Conservation (phyloP, 2,329 filamentous ascomycete genomes). For the Ceratocystis lukuohia region DNA sequence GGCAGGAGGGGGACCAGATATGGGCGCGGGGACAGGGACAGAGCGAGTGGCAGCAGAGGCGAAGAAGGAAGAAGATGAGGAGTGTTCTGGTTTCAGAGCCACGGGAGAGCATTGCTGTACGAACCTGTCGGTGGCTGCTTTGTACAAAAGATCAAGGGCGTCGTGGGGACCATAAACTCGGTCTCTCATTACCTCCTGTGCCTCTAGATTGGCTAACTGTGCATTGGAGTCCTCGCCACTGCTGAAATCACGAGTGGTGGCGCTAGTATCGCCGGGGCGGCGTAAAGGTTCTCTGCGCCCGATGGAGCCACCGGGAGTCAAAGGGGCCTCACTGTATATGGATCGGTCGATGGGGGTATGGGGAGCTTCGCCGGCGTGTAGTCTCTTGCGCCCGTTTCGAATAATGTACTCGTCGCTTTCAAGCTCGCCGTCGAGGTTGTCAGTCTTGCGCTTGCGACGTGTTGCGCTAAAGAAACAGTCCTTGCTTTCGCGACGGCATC, state of each 20-base stretch:
- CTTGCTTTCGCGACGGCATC: constrained; percentile 88
- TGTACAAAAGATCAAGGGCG: constrained; percentile 79
- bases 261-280: constrained; percentile 37
- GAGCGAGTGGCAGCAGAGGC: not conserved
- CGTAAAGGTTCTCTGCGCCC: constrained; percentile 53
- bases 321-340: constrained; percentile 41
- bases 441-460: constrained; percentile 74
- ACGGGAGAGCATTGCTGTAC: constrained; percentile 23
- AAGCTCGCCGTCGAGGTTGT: constrained; percentile 39
- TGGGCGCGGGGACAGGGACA: not conserved
- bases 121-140: constrained; percentile 58
- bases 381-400: constrained; percentile 59
- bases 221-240: constrained; percentile 43
- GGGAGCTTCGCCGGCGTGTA: constrained; percentile 27
- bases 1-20: not conserved
- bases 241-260: constrained; percentile 23
- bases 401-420: constrained; percentile 52
- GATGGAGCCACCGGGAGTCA: constrained; percentile 53
- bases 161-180: constrained; percentile 87
- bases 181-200: constrained; percentile 48
- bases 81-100: constrained; percentile 11
- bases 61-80: not conserved
- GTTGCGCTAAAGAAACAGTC: constrained; percentile 96
- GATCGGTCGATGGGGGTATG: constrained; percentile 32
- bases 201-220: constrained; percentile 51